Conservation (phyloP, 176 grass and related monocot species). For the Cocos nucifera region DNA sequence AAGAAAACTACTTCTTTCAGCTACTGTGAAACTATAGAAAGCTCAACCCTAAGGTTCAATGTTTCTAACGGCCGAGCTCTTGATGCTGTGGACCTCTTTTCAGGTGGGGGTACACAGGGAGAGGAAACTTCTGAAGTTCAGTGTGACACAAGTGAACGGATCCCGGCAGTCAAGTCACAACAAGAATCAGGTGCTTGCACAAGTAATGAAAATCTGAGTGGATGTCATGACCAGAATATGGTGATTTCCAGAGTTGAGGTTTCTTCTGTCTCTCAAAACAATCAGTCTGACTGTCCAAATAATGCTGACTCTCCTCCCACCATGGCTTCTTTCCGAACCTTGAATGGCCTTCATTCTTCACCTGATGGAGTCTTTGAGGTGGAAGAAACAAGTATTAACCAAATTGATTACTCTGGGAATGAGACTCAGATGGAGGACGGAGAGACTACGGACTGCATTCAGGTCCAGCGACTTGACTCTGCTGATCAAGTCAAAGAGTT, state of each 20-base stretch:
- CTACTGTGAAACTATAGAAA: slow-evolving; percentile 24
- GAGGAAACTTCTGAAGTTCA: slow-evolving; percentile 17
- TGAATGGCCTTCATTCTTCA: slow-evolving; percentile 13
- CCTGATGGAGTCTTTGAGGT: slow-evolving; percentile 22
- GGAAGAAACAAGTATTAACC: slow-evolving; percentile 17
- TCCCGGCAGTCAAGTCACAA: slow-evolving; percentile 17
- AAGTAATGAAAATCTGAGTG: slow-evolving; percentile 14
- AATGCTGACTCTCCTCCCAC: slow-evolving; percentile 10
- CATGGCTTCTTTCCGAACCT: slow-evolving; percentile 24
- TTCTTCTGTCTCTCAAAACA: slow-evolving; percentile 16
- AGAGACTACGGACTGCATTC: background rate
- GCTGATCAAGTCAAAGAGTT: background rate
- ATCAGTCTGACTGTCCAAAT: slow-evolving; percentile 14
- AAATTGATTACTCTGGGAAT: slow-evolving; percentile 28
- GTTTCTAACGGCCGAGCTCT: slow-evolving; percentile 19
- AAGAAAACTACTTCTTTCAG: slow-evolving; percentile 22
- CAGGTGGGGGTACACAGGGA: background rate
- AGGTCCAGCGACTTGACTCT: slow-evolving; percentile 10
- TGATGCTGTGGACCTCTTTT: slow-evolving; percentile 20
- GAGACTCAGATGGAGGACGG: slow-evolving; percentile 15
- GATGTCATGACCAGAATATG: slow-evolving; percentile 9
- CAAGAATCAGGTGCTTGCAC: slow-evolving; percentile 2
- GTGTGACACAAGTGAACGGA: slow-evolving; percentile 8
- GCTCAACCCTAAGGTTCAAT: slow-evolving; percentile 6
- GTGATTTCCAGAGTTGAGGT: slow-evolving; percentile 21